Conservation (phyloP, 495 filamentous ascomycete species). For the Terfezia boudieri region DNA sequence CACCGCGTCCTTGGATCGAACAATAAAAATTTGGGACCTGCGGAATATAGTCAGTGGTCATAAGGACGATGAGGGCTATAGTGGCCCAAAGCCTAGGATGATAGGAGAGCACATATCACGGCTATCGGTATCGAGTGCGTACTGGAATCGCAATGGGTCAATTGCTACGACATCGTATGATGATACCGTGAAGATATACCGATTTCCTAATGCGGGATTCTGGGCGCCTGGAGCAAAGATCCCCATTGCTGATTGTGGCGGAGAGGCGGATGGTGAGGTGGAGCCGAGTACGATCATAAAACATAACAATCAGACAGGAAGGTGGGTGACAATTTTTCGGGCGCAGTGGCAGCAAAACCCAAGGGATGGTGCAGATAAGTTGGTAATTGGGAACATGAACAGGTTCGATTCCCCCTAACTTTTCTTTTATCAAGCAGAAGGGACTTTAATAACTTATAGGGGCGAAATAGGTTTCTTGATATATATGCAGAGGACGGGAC, state of each 20-base stretch:
- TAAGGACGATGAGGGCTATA: conserved; percentile 17
- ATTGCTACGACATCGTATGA: conserved; percentile 86
- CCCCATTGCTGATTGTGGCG: conserved; percentile 24
- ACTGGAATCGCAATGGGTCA: conserved; percentile 60
- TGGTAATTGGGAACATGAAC: conserved; percentile 95
- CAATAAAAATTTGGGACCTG: conserved; percentile 78
- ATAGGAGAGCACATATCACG: conserved; percentile 37
- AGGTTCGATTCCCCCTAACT: conserved; percentile 19
- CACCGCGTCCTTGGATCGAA: conserved; percentile 77
- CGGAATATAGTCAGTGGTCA: conserved; percentile 46
- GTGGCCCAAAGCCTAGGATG: conserved; percentile 28
- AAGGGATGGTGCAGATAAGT: conserved; percentile 51
- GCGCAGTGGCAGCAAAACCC: conserved; percentile 80
- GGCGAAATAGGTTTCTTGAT: conserved; percentile 42
- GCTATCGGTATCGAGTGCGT: conserved; percentile 73
- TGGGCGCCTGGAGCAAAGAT: conserved; percentile 35
- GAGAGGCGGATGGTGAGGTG: conserved; percentile 31
- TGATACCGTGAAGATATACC: conserved; percentile 80
- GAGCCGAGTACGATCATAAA: conserved; percentile 41
- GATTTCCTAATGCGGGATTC: conserved; percentile 38
- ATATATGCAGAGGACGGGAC: conserved; percentile 59
- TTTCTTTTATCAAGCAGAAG: not conserved
- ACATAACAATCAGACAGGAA: conserved; percentile 92
- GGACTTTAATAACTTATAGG: not conserved
- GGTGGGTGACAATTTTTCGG: conserved; percentile 54